Base-by-base conservation (phyloP, 2,329 filamentous ascomycete species). In the Pyrenochaeta sp. region DNA sequence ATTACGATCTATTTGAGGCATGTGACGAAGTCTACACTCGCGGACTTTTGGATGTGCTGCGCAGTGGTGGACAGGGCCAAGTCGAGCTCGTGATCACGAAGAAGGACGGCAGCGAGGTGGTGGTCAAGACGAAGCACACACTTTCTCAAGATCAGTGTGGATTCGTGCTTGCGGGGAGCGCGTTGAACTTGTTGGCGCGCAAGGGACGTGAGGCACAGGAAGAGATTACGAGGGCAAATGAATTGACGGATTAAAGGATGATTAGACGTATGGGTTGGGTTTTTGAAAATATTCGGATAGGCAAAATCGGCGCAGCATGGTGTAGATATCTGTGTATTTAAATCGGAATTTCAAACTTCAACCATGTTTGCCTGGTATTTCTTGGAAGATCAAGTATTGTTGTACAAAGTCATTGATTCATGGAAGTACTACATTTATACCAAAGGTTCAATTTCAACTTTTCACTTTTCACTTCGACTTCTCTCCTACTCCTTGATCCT, bases 121-220 rank as follows among this genome's bases (percentile, higher is more conserved):
- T 81, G 26, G 81, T 99, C 46, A 82, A 84, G 34, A 91, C 91
- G n/a, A 89, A 85, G 74, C 93, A 96, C 70, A 90, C 89, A 9
- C 80, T 99, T 50, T 95, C 85, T 67, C 82, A 87, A 75, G 94
- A 96, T 70, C 94, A 99, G 79, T 89, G 89, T 49, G 85, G 82
- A 1, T 99, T 97, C 67, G 90, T 99, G 54, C 78, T 99, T 36
- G 94, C 94, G 0, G 94, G 94, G 3, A 96, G 90, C 71, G 94
- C 94, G 28, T 73, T 99, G 74, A 99, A 99, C 74, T 68, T 97
- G 71, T 74, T 99, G 61, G 88, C 91, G 31, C 77, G 78, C 66
- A 87, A 87, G 79, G 69, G 58, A 8, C 60, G 61, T 24, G 65
- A 72, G 48, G 53, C 51, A 22, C 63, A 55, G 50, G 64, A 70